Conservation (phyloP, 2,329 filamentous ascomycete genomes). For the Fusarium brevicatenulatum region DNA sequence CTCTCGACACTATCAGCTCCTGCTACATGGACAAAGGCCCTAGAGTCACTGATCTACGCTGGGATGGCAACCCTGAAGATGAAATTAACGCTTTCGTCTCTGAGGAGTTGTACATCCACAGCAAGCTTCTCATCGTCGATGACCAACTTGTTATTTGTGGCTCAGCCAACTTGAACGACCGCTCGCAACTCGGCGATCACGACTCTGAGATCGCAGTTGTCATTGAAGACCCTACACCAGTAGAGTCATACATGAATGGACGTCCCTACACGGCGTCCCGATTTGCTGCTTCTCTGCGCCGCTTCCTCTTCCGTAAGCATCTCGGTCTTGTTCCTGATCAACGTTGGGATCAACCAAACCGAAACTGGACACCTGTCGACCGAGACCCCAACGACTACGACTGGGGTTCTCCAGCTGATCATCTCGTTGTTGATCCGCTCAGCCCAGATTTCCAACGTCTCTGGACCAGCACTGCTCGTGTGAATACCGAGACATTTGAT, state of each 20-base stretch:
- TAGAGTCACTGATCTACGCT: slow-evolving; percentile 70
- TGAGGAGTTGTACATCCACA: slow-evolving; percentile 71
- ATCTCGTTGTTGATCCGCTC: slow-evolving; percentile 79
- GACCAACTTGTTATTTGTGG: slow-evolving; percentile 86
- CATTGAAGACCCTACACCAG: slow-evolving; percentile 78
- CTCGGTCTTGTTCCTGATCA: slow-evolving; percentile 84
- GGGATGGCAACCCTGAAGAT: slow-evolving; percentile 63
- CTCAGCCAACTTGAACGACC: slow-evolving; percentile 68
- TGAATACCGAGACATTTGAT: slow-evolving; percentile 83
- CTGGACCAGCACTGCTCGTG: slow-evolving; percentile 78
- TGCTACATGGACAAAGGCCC: slow-evolving; percentile 86
- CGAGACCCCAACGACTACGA: slow-evolving; percentile 77
- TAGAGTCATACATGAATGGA: slow-evolving; percentile 80
- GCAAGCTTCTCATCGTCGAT: slow-evolving; percentile 82
- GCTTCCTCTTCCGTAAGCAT: slow-evolving; percentile 91
- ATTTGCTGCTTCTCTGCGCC: slow-evolving; percentile 83
- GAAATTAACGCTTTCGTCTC: slow-evolving; percentile 71
- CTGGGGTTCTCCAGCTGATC: slow-evolving; percentile 74
- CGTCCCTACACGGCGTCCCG: slow-evolving; percentile 75
- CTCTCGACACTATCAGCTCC: slow-evolving; percentile 79
- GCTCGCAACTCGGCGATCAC: slow-evolving; percentile 82
- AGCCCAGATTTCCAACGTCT: slow-evolving; percentile 72
- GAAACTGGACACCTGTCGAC: slow-evolving; percentile 81
- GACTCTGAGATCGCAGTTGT: slow-evolving; percentile 92
- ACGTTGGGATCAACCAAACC: slow-evolving; percentile 70